These are phyloP conservation scores for Pascua guehoae DNA, from an alignment of 1,284 basidiomycete genomes.

Conservation along the genomic window DNA sequence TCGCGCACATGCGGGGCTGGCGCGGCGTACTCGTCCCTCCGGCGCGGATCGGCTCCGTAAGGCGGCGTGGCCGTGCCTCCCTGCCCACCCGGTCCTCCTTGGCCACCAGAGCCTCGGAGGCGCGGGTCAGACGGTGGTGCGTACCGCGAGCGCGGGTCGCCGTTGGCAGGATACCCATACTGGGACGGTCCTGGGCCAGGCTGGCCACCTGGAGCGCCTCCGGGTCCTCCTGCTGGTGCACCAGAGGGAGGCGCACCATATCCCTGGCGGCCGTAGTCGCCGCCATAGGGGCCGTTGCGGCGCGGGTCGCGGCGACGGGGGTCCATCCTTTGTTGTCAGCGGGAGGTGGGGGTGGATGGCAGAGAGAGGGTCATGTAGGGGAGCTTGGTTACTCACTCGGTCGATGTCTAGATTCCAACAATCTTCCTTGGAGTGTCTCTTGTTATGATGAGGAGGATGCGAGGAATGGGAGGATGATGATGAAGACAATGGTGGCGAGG, in stretches of 20 bases:
- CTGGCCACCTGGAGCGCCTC: background rate
- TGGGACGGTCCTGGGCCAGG: background rate
- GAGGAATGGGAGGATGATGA: background rate
- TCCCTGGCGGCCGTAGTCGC: slow-evolving; percentile 1
- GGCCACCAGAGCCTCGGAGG: background rate
- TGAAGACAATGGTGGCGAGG: background rate
- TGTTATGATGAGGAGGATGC: background rate
- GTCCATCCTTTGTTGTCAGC: slow-evolving; percentile 7
- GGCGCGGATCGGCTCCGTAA: slow-evolving; percentile 5
- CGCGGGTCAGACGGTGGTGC: background rate
- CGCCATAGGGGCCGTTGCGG: slow-evolving; percentile 6
- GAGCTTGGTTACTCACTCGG: no score
- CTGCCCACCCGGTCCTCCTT: background rate
- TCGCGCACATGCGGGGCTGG: background rate
- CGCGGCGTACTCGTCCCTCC: background rate
- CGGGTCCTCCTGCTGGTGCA: background rate
- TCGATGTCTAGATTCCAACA: no score
- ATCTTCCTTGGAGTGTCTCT: no score
- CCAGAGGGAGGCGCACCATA: background rate
- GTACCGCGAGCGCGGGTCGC: background rate
- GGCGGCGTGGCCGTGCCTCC: slow-evolving; percentile 7
- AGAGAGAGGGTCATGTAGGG: no score
- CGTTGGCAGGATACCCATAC: background rate
- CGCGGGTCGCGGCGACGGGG: slow-evolving; percentile 16
- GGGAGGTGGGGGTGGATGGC: background rate